Percentiles rank a stretch among this genome's conserved stretches.
phyloP scores from a whole-genome alignment of 1,284 basidiomycete genomes.

The Clitocybe nebularis region DNA sequence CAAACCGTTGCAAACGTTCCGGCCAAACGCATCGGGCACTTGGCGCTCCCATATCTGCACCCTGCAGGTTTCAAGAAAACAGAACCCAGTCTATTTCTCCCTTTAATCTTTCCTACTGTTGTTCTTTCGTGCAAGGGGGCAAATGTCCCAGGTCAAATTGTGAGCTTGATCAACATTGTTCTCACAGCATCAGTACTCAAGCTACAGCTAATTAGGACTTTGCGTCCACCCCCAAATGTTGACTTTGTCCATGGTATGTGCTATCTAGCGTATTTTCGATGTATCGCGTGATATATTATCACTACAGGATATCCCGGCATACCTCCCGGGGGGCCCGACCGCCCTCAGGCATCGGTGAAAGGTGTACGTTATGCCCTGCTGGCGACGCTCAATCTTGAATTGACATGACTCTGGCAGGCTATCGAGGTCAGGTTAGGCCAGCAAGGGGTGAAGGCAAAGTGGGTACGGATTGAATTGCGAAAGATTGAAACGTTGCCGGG shows the following conservation, averaged over 20 bases:
- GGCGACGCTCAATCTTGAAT: conserved; percentile 1
- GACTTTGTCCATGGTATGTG: conserved; percentile 74
- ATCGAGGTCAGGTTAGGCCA: conserved; percentile 75
- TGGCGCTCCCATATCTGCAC: too few species aligned
- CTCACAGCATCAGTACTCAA: conserved; percentile 3
- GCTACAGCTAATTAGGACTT: conserved; percentile 41
- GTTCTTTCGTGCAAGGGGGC: conserved; percentile 2
- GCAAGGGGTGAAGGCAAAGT: conserved; percentile 82
- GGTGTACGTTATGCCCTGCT: conserved; percentile 53
- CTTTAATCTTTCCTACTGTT: conserved; percentile 3
- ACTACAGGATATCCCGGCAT: conserved; percentile 77
- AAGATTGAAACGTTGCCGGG: conserved; percentile 81
- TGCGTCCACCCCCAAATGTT: conserved; percentile 78
- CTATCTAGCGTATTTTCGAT: not conserved
- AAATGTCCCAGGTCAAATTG: conserved; percentile 56
- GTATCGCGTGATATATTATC: conserved; percentile 6
- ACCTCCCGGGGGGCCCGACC: conserved; percentile 62
- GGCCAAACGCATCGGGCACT: too few species aligned
- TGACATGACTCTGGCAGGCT: conserved; percentile 41
- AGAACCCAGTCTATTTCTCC: conserved; percentile 1
- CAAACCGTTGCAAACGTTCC: not conserved
- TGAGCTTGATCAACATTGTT: conserved; percentile 22
- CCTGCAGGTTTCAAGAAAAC: conserved; percentile 1
- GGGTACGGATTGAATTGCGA: conserved; percentile 82
- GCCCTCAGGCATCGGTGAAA: conserved; percentile 75